phyloP scores from a whole-genome alignment of 1,139 yeast genomes.

The Wickerhamomyces sp. region DNA sequence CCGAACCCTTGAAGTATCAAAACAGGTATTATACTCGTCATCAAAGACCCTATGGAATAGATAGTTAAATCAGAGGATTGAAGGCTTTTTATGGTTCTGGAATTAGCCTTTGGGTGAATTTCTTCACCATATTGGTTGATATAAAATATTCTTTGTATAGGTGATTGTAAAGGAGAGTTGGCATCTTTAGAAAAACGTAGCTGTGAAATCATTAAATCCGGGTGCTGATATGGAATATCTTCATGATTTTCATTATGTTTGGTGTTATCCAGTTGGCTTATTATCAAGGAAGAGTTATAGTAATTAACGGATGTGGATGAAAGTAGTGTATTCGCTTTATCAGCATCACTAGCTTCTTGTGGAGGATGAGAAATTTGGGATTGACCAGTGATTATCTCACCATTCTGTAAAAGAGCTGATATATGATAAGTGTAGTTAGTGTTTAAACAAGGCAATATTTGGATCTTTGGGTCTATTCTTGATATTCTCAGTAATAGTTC shows the following conservation, averaged over 20 bases:
- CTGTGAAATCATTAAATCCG: slow-evolving; percentile 71
- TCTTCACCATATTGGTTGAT: slow-evolving; percentile 89
- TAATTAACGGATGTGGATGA: slow-evolving; percentile 11
- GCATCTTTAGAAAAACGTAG: slow-evolving; percentile 61
- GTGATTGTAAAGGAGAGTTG: slow-evolving; percentile 63
- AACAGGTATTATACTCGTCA: slow-evolving; percentile 83
- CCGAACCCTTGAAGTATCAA: slow-evolving; percentile 73
- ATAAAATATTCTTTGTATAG: slow-evolving; percentile 70
- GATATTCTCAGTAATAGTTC: slow-evolving; percentile 70
- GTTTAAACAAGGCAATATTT: slow-evolving; percentile 77
- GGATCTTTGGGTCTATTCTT: slow-evolving; percentile 48
- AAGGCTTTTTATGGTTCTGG: slow-evolving; percentile 54
- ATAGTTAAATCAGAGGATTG: slow-evolving; percentile 52
- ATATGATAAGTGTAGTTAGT: slow-evolving; percentile 86
- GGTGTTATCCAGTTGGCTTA: background rate
- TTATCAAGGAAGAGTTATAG: slow-evolving; percentile 4
- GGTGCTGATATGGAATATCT: slow-evolving; percentile 64
- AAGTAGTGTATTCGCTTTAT: slow-evolving; percentile 4
- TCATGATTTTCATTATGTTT: slow-evolving; percentile 26
- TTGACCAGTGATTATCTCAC: slow-evolving; percentile 83
- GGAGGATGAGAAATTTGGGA: slow-evolving; percentile 88
- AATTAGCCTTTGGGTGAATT: slow-evolving; percentile 71
- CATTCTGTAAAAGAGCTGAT: slow-evolving; percentile 69
- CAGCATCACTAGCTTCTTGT: background rate
- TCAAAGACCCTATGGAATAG: slow-evolving; percentile 81